Conservation (phyloP, 2,329 filamentous ascomycete genomes). For the Cladosporium sp. region DNA sequence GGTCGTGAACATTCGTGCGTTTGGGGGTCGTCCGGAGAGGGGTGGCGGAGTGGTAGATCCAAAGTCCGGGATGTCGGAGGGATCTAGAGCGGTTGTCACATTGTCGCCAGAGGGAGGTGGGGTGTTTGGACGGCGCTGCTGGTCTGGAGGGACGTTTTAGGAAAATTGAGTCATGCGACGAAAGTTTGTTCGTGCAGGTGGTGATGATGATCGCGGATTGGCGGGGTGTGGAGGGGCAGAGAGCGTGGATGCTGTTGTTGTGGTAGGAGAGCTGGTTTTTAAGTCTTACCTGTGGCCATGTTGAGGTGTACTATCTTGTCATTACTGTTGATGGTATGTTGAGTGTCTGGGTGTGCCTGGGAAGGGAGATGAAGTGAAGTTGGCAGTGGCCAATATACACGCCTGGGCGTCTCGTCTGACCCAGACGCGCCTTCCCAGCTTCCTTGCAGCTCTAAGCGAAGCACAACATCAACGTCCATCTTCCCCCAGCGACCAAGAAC, state of each 20-base stretch:
- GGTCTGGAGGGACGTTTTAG: slow-evolving; percentile 9
- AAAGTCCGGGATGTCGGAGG: slow-evolving; percentile 1
- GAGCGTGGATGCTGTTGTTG: background rate
- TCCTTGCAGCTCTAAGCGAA: background rate
- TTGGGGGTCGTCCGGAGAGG: slow-evolving; percentile 15
- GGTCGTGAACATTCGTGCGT: slow-evolving; percentile 19
- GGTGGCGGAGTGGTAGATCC: slow-evolving; percentile 14
- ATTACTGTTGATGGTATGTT: background rate
- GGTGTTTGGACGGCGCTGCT: slow-evolving; percentile 1
- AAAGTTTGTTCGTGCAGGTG: background rate
- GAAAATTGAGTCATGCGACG: slow-evolving; percentile 6
- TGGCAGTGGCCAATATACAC: background rate
- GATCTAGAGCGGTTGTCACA: slow-evolving; percentile 3
- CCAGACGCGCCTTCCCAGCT: too few species aligned
- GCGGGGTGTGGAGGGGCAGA: slow-evolving; percentile 1
- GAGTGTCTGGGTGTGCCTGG: background rate
- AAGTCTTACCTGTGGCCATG: background rate
- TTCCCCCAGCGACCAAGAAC: background rate
- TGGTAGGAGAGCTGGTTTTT: background rate
- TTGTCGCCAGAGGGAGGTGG: background rate
- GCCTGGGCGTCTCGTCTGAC: background rate
- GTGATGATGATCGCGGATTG: background rate
- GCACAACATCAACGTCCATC: background rate
- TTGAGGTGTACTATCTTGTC: background rate
- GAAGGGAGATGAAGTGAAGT: background rate